A percentile compares a stretch with the other conserved stretches of the same genome.
Conservation (phyloP, 2,329 filamentous ascomycete genomes). For the Fusarium abutilonis region DNA sequence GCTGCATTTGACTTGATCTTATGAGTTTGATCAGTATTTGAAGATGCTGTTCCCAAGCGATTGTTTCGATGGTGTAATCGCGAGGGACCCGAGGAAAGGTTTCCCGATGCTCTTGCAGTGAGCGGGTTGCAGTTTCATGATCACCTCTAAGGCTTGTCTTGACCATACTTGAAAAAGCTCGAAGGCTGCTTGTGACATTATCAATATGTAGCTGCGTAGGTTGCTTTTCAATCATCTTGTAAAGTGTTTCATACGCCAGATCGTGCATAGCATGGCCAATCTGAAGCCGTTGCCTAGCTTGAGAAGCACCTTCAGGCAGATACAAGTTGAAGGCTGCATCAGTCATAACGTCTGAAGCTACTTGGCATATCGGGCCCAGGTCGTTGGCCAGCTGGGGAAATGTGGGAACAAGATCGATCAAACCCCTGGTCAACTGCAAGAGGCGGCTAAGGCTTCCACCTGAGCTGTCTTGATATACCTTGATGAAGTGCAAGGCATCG, state of each 20-base stretch:
- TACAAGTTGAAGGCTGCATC: conserved; percentile 44
- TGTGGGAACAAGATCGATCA: conserved; percentile 54
- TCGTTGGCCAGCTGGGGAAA: conserved; percentile 60
- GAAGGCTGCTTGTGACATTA: conserved; percentile 52
- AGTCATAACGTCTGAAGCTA: conserved; percentile 49
- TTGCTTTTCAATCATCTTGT: conserved; percentile 63
- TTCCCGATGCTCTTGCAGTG: conserved; percentile 41
- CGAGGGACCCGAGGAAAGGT: conserved; percentile 52
- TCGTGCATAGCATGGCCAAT: conserved; percentile 57
- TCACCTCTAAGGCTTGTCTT: conserved; percentile 53
- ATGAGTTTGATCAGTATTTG: conserved; percentile 75
- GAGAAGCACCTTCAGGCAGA: conserved; percentile 31
- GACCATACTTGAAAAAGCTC: conserved; percentile 57
- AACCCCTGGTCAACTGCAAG: conserved; percentile 53
- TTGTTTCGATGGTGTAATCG: conserved; percentile 58
- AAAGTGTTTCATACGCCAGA: conserved; percentile 55
- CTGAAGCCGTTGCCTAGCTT: conserved; percentile 50
- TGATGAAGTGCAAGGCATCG: conserved; percentile 51
- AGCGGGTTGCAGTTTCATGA: conserved; percentile 49
- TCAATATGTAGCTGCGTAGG: conserved; percentile 62
- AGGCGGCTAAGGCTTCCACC: conserved; percentile 58
- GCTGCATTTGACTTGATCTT: conserved; percentile 87
- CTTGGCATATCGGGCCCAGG: conserved; percentile 52
- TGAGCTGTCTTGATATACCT: conserved; percentile 54
- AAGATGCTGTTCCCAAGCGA: conserved; percentile 75